Evolutionary conservation across 177 flowering plant species (phyloP).

Genomic region (Vitis hybrid): DNA sequence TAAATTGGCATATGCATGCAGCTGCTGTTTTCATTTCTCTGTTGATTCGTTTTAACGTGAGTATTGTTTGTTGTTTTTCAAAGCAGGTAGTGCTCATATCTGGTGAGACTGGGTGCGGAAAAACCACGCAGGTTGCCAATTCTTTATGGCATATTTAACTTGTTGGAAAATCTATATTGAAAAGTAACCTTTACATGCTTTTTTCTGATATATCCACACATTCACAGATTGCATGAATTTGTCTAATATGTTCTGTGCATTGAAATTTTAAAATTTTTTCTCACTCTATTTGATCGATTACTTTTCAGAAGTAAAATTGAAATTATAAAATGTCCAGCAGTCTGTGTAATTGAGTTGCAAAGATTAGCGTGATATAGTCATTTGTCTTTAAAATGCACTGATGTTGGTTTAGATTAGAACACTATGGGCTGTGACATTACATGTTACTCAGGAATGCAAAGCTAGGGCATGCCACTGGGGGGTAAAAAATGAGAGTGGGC

Average conservation of each 20-base stretch:
- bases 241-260: not conserved
- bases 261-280: not conserved
- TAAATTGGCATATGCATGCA: not conserved
- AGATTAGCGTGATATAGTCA: not conserved
- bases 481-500: no score
- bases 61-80: conserved; percentile 9
- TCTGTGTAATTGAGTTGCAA: not conserved
- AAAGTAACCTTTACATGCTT: not conserved
- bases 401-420: no score
- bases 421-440: no score
- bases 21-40: not conserved
- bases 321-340: not conserved
- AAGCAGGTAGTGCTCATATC: conserved; percentile 86
- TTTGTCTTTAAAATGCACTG: no score
- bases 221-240: not conserved
- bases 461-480: no score
- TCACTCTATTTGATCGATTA: not conserved
- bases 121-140: conserved; percentile 85
- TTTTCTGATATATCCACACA: not conserved
- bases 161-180: not conserved
- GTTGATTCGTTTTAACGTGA: not conserved
- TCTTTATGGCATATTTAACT: conserved; percentile 8
- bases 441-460: no score
- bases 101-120: conserved; percentile 99
- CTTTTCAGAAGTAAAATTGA: not conserved